A percentile compares a stretch with the other conserved stretches of the same genome.
These are phyloP conservation scores for Paecilomyces sp. DNA, from an alignment of 2,329 filamentous ascomycete species.

Conservation along the genomic window DNA sequence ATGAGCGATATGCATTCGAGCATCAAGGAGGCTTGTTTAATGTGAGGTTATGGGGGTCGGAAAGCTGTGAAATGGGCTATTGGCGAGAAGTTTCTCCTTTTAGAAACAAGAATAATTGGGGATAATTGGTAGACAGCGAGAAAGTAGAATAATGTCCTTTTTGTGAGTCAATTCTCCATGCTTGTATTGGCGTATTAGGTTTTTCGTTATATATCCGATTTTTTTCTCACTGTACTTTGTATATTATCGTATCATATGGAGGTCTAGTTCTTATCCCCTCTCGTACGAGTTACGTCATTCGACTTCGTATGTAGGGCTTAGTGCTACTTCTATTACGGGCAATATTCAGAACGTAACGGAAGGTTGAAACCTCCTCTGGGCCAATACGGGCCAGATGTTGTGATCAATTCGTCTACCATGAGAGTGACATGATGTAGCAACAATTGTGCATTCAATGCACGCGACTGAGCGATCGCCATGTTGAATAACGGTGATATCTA, in stretches of 20 bases:
- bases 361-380: not conserved
- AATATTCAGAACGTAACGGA: not conserved
- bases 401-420: not conserved
- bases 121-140: no score
- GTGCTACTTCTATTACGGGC: no score
- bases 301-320: no score
- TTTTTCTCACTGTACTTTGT: no score
- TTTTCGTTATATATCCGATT: no score
- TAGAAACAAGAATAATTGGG: no score
- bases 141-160: no score
- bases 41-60: conserved; percentile 22
- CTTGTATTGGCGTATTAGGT: no score
- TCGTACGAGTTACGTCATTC: no score
- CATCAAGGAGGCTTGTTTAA: conserved; percentile 43
- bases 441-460: not conserved
- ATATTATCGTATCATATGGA: no score
- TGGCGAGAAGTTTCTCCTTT: not conserved
- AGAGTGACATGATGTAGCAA: not conserved
- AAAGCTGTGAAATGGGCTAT: not conserved
- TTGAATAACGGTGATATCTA: not conserved
- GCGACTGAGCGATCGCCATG: not conserved
- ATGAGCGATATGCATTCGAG: conserved; percentile 43
- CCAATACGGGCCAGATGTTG: not conserved
- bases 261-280: no score
- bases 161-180: no score